Percentiles rank a stretch among this genome's conserved stretches.
Evolutionary conservation across 2,329 filamentous ascomycete genomes (phyloP).

Genomic region (Dothideomycetes sp.): DNA sequence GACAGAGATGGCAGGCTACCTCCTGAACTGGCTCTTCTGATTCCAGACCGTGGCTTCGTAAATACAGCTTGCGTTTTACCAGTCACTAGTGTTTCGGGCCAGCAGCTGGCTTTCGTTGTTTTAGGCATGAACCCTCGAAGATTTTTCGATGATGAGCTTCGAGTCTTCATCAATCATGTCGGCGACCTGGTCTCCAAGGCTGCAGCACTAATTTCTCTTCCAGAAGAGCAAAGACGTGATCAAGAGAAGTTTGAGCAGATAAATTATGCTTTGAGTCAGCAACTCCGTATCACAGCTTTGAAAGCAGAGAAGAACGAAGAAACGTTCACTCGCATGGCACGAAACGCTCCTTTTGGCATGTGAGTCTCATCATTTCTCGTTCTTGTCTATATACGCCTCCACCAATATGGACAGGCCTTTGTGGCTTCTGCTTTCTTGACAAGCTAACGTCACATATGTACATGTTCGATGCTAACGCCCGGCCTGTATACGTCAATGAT

Average conservation of each 20-base stretch:
- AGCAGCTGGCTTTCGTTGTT: slow-evolving; percentile 32
- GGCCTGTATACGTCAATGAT: slow-evolving; percentile 33
- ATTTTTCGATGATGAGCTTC: slow-evolving; percentile 30
- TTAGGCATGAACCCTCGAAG: slow-evolving; percentile 31
- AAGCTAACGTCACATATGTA: not conserved
- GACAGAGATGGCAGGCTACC: slow-evolving; percentile 7
- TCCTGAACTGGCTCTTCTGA: slow-evolving; percentile 4
- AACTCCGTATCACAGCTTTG: slow-evolving; percentile 25
- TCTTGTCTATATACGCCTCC: slow-evolving; percentile 13
- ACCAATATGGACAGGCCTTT: no score
- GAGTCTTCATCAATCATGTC: slow-evolving; percentile 29
- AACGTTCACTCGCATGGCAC: slow-evolving; percentile 33
- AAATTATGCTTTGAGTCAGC: slow-evolving; percentile 30
- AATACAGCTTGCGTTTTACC: slow-evolving; percentile 14
- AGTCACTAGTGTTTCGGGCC: slow-evolving; percentile 23
- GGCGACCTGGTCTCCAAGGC: slow-evolving; percentile 30
- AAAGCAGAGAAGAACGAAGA: slow-evolving; percentile 29
- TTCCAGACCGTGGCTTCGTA: slow-evolving; percentile 11
- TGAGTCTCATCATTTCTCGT: slow-evolving; percentile 27
- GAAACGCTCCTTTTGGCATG: slow-evolving; percentile 32
- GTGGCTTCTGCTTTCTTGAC: not conserved
- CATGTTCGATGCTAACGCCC: slow-evolving; percentile 21
- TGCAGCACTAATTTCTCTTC: slow-evolving; percentile 27
- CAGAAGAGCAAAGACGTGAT: slow-evolving; percentile 15
- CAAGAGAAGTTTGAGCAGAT: slow-evolving; percentile 28